These are phyloP conservation scores for Paramarasmius palmivorus DNA, from an alignment of 1,284 basidiomycete genomes.

Conservation along the genomic window DNA sequence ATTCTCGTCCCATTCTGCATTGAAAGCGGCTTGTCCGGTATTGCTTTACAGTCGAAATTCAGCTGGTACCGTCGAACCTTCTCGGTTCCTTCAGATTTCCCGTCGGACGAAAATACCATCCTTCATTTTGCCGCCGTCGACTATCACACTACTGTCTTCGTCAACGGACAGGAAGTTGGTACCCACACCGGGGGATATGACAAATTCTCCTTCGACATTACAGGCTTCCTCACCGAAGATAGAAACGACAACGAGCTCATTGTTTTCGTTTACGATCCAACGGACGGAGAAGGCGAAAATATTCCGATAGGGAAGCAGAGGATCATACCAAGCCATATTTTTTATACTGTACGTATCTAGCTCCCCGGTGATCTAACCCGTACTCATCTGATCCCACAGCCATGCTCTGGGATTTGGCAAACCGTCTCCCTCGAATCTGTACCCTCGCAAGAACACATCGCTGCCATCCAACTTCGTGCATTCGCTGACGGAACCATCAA, in stretches of 20 bases:
- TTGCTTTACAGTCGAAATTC: slow-evolving; percentile 13
- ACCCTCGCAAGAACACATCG: slow-evolving; percentile 13
- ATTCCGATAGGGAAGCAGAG: slow-evolving; percentile 17
- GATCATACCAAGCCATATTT: slow-evolving; percentile 14
- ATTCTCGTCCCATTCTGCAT: slow-evolving; percentile 18
- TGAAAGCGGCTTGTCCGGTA: slow-evolving; percentile 19
- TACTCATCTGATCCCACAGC: too few species aligned
- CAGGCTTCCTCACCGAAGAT: slow-evolving; percentile 5
- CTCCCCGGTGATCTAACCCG: not conserved
- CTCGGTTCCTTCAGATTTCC: slow-evolving; percentile 10
- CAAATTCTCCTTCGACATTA: slow-evolving; percentile 19
- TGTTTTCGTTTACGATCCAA: slow-evolving; percentile 16
- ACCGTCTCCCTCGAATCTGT: slow-evolving; percentile 18
- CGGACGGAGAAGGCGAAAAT: slow-evolving; percentile 11
- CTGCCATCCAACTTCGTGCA: slow-evolving; percentile 12
- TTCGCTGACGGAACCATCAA: slow-evolving; percentile 12
- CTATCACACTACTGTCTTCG: slow-evolving; percentile 15
- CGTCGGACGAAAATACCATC: slow-evolving; percentile 5
- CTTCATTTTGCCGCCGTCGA: slow-evolving; percentile 18
- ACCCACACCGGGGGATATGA: slow-evolving; percentile 16
- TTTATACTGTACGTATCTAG: slow-evolving; percentile 14
- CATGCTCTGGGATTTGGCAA: slow-evolving; percentile 19
- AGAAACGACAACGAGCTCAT: slow-evolving; percentile 14
- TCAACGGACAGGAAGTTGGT: slow-evolving; percentile 16
- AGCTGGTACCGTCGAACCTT: slow-evolving; percentile 14